Evolutionary conservation across 2,329 filamentous ascomycete genomes (phyloP).

Genomic region (Chalaropsis ovoidea): DNA sequence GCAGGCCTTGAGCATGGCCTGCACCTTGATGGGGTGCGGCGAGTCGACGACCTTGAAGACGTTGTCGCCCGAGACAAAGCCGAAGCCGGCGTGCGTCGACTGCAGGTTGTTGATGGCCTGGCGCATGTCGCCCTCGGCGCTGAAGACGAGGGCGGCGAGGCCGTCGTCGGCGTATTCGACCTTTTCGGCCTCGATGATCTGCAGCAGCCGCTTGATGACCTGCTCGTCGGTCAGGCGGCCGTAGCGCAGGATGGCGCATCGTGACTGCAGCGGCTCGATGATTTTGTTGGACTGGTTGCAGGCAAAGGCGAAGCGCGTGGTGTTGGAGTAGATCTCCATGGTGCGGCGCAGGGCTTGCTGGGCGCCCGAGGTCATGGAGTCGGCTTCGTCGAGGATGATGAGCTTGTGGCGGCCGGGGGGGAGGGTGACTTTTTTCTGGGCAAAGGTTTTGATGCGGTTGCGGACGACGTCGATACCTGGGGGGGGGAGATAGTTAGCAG

Average conservation of each 20-base stretch:
- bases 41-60: constrained; percentile 97
- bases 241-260: constrained; percentile 92
- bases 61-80: constrained; percentile 94
- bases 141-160: constrained; percentile 90
- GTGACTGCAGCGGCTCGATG: constrained; percentile 94
- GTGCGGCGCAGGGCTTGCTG: constrained; percentile 90
- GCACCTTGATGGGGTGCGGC: constrained; percentile 94
- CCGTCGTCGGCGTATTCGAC: constrained; percentile 89
- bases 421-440: constrained; percentile 96
- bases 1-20: constrained; percentile 96
- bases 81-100: constrained; percentile 84
- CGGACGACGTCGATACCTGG: constrained; percentile 93
- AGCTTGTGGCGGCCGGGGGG: constrained; percentile 86
- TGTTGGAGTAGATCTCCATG: constrained; percentile 98
- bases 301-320: constrained; percentile 92
- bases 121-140: constrained; percentile 94
- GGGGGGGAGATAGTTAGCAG: neutral
- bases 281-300: constrained; percentile 99
- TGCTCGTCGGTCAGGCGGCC: constrained; percentile 85
- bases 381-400: constrained; percentile 94
- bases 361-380: constrained; percentile 94
- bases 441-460: constrained; percentile 95
- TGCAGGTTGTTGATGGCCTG: constrained; percentile 98
- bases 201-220: constrained; percentile 78
- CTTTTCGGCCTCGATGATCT: constrained; percentile 86